Percentiles rank a stretch among this genome's conserved stretches.
phyloP scores from a whole-genome alignment of 2,329 filamentous ascomycete genomes.

The Coniochaeta sp. region DNA sequence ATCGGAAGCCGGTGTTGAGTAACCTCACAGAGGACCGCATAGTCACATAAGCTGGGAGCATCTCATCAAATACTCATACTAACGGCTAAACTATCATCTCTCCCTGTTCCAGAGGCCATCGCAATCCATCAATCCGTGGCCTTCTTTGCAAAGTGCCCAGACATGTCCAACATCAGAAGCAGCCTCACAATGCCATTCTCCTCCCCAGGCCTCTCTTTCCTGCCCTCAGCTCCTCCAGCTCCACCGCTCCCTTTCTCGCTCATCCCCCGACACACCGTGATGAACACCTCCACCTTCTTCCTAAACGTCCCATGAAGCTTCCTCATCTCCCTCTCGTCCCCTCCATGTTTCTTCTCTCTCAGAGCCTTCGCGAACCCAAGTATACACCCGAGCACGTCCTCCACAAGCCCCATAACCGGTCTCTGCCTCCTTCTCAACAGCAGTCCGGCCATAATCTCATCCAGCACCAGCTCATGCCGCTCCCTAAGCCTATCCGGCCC shows the following conservation, averaged over 20 bases:
- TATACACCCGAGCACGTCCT: constrained; percentile 69
- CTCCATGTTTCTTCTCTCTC: constrained; percentile 24
- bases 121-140: background rate
- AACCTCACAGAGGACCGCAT: no score
- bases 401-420: constrained; percentile 64
- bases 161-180: constrained; percentile 22
- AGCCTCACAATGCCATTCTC: constrained; percentile 15
- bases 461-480: constrained; percentile 65
- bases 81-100: no score
- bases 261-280: constrained; percentile 62
- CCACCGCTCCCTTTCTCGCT: constrained; percentile 54
- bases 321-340: constrained; percentile 19
- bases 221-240: constrained; percentile 14
- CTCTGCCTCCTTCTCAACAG: constrained; percentile 69
- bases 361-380: constrained; percentile 58
- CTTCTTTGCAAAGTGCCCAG: background rate
- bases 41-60: no score
- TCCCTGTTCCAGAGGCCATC: no score
- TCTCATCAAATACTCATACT: no score
- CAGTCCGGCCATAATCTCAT: constrained; percentile 67
- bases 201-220: constrained; percentile 10
- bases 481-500: constrained; percentile 59
- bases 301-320: constrained; percentile 59
- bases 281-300: constrained; percentile 67
- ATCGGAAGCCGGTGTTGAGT: no score